Percentiles rank a stretch among this genome's conserved stretches.
Evolutionary conservation across 1,284 basidiomycete genomes (phyloP).

Genomic region (Fistulinella staudtii): DNA sequence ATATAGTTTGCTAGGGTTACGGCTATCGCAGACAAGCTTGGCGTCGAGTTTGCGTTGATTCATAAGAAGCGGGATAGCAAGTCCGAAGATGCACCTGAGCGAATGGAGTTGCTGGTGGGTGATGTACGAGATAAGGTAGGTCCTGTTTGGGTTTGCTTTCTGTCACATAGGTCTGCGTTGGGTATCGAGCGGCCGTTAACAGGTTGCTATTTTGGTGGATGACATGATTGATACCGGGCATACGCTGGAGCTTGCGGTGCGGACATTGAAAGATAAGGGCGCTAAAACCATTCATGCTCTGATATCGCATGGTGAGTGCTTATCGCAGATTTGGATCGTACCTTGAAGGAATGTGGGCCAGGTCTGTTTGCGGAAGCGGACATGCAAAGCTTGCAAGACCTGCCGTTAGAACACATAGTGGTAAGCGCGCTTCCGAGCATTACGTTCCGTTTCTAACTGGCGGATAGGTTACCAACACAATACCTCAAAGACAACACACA

Average conservation of each 20-base stretch:
- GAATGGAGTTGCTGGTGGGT: constrained; percentile 96
- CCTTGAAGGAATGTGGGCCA: constrained; percentile 30
- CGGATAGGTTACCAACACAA: constrained; percentile 70
- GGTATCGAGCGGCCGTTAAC: constrained; percentile 7
- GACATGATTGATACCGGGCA: constrained; percentile 98
- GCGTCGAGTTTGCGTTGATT: constrained; percentile 95
- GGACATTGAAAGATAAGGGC: constrained; percentile 84
- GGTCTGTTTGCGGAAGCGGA: constrained; percentile 86
- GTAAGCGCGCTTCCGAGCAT: constrained; percentile 55
- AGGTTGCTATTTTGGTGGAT: constrained; percentile 93
- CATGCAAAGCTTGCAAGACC: constrained; percentile 68
- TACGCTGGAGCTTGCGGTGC: constrained; percentile 83
- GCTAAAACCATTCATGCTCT: constrained; percentile 87
- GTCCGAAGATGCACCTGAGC: constrained; percentile 55
- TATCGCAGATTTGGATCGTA: constrained; percentile 4
- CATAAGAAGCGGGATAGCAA: constrained; percentile 82
- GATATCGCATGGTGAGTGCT: constrained; percentile 80
- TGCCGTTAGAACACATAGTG: constrained; percentile 86
- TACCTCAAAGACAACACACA: constrained; percentile 62
- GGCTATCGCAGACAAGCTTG: constrained; percentile 92
- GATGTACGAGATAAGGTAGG: constrained; percentile 87
- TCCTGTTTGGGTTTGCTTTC: neutral
- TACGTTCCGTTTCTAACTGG: neutral
- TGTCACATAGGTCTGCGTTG: neutral
- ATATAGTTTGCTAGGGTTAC: constrained; percentile 62